phyloP scores from a whole-genome alignment of 768 basidiomycete genomes.

The Lentinus tigrinus region DNA sequence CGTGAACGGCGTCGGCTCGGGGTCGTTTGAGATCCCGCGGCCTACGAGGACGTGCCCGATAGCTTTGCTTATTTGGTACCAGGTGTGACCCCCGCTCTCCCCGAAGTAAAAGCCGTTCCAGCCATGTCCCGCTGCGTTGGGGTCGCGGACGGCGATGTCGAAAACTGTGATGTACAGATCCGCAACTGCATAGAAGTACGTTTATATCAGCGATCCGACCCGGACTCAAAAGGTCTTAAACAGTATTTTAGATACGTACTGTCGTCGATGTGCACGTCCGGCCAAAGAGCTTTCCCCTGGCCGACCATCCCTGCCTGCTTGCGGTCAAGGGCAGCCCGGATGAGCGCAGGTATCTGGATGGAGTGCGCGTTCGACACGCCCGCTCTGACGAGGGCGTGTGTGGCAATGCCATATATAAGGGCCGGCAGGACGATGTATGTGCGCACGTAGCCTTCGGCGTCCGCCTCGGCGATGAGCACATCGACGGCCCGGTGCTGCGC shows the following conservation, averaged over 20 bases:
- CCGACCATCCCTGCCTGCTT: conserved; percentile 55
- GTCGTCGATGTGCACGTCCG: conserved; percentile 56
- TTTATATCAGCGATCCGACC: neutral
- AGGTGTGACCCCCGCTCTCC: conserved; percentile 28
- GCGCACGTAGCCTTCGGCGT: conserved; percentile 48
- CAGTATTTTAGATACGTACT: too few relatives aligned
- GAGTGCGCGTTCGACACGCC: conserved; percentile 55
- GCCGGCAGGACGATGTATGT: conserved; percentile 53
- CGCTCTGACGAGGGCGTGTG: conserved; percentile 43
- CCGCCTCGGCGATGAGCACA: conserved; percentile 44
- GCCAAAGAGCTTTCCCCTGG: conserved; percentile 58
- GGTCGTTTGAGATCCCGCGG: conserved; percentile 25
- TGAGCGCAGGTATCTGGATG: conserved; percentile 47
- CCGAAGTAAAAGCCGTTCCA: conserved; percentile 34
- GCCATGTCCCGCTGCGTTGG: conserved; percentile 26
- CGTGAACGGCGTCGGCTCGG: conserved; percentile 43
- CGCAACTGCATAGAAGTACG: conserved; percentile 33
- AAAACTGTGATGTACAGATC: conserved; percentile 41
- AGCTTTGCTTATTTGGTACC: conserved; percentile 32
- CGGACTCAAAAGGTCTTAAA: too few relatives aligned
- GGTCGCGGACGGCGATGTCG: conserved; percentile 31
- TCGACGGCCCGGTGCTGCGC: conserved; percentile 53
- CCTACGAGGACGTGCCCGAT: conserved; percentile 33
- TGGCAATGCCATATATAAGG: conserved; percentile 58
- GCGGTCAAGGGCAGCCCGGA: conserved; percentile 44